Evolutionary conservation across 768 basidiomycete genomes (phyloP).

Genomic region (Suillus clintonianus): DNA sequence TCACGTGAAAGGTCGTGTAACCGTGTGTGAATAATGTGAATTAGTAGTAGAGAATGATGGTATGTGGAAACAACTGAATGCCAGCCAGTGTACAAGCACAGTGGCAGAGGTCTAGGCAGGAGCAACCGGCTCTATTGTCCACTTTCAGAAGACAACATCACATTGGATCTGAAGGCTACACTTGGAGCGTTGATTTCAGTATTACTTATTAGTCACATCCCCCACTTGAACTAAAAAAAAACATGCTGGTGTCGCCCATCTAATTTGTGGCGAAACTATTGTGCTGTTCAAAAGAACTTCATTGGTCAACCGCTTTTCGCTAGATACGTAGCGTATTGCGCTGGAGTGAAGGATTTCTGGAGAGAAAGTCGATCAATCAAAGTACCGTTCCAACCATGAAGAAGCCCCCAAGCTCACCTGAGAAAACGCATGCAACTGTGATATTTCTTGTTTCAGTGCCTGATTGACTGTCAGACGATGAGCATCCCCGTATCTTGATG

Average conservation of each 20-base stretch:
- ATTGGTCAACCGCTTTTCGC: conserved; percentile 30
- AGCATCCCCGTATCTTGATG: conserved; percentile 10
- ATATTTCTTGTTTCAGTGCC: conserved; percentile 69
- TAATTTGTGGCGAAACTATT: not conserved
- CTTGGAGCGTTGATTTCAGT: not conserved
- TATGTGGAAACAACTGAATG: not conserved
- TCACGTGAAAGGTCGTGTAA: not conserved
- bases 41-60: not conserved
- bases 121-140: not conserved
- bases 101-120: not conserved
- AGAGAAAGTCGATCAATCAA: not conserved
- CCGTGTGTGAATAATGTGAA: not conserved
- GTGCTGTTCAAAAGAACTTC: not conserved
- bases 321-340: conserved; percentile 58
- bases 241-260: not conserved
- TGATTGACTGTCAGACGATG: conserved; percentile 62
- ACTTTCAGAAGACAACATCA: not conserved
- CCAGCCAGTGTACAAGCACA: not conserved
- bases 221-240: not conserved
- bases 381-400: not conserved
- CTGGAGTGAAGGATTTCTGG: conserved; percentile 75
- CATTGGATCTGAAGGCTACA: not conserved
- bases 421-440: conserved; percentile 86
- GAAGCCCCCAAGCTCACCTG: conserved; percentile 53
- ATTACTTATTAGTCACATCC: not conserved